Base-by-base conservation (phyloP, 768 basidiomycete genomes). In the Lentinula raphanica region DNA sequence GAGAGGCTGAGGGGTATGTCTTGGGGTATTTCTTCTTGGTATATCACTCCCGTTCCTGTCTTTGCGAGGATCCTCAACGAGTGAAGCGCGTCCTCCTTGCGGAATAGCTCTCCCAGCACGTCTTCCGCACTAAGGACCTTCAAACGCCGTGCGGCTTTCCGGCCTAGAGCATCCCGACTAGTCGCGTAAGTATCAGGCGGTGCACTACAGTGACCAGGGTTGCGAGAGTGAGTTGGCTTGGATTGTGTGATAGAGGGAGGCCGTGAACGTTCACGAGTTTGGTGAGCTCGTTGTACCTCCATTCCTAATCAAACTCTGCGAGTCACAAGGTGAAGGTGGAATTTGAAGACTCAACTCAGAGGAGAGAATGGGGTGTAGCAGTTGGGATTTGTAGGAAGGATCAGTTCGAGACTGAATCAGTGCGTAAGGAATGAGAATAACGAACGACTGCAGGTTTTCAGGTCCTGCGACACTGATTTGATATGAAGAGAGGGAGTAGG, bases 71-170 rank as follows among this genome's bases (percentile, higher is more conserved):
- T 53, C 27, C 25, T 53, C 7, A 53, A 39, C 9, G 51, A 53
- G 9, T 53, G 11, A 6, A 53, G 35, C 51, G 51, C 51, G 36
- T 53, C 51, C 27, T 53, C 51, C 40, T 53, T 53, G 32, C 36
- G 32, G 17, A 53, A 53, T 5, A 53, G 51, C 13, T 53, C 36
- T 7, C 51, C 51, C 36, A 53, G 25, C 15, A 53, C 51, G 17
- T 53, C 51, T 39, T 53, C 51, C n/a, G 25, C 51, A 39, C 51
- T 53, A 2, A 53, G 51, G 7, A 53, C 28, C 49, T 35, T 50
- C n/a, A 19, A n/a, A 28, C 46, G 46, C 13, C 46, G 5, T 1
- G 46, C 12, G 17, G 25, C 3, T 27, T 31, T 31, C n/a, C 13
- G 46, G 27, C 17, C 27, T 6, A 29, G 15, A 5, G n/a, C n/a